Evolutionary conservation across 2,329 filamentous ascomycete genomes (phyloP).

Genomic region (Epichloe coenophiala): DNA sequence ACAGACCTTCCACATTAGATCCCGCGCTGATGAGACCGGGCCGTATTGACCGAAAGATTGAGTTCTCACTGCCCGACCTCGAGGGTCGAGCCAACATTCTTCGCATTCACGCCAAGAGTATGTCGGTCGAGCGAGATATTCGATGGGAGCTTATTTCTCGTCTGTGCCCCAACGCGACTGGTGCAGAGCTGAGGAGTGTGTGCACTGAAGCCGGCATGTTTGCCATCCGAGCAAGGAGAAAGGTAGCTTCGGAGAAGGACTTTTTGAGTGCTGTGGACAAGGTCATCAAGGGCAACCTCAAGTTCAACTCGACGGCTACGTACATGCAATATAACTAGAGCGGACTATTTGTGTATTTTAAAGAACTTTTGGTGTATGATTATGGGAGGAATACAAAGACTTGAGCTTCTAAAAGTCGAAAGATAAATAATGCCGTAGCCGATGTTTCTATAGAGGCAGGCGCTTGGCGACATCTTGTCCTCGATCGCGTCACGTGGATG

Average conservation of each 20-base stretch:
- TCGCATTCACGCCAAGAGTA: conserved; percentile 97
- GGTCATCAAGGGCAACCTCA: conserved; percentile 97
- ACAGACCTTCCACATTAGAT: conserved; percentile 87
- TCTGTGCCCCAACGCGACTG: conserved; percentile 92
- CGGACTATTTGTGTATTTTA: conserved; percentile 13
- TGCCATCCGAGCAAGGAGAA: conserved; percentile 83
- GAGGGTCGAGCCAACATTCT: conserved; percentile 96
- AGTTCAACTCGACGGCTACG: conserved; percentile 97
- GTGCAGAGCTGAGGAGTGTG: conserved; percentile 89
- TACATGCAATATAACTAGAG: conserved; percentile 98
- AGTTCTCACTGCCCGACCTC: conserved; percentile 93
- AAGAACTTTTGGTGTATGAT: conserved; percentile 18
- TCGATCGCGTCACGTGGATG: too few species aligned
- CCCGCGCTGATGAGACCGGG: conserved; percentile 95
- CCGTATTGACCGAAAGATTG: conserved; percentile 97
- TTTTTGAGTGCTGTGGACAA: conserved; percentile 97
- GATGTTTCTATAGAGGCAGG: conserved; percentile 6
- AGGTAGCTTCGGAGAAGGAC: conserved; percentile 98
- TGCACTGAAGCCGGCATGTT: conserved; percentile 99
- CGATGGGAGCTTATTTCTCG: conserved; percentile 97
- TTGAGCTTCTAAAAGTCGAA: conserved; percentile 12
- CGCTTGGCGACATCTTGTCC: conserved; percentile 2
- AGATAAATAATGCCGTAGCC: conserved; percentile 8
- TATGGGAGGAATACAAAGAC: conserved; percentile 13
- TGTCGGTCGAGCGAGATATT: conserved; percentile 98